These are phyloP conservation scores for Kalmanozyma brasiliensis DNA, from an alignment of 1,284 basidiomycete species.

Conservation along the genomic window DNA sequence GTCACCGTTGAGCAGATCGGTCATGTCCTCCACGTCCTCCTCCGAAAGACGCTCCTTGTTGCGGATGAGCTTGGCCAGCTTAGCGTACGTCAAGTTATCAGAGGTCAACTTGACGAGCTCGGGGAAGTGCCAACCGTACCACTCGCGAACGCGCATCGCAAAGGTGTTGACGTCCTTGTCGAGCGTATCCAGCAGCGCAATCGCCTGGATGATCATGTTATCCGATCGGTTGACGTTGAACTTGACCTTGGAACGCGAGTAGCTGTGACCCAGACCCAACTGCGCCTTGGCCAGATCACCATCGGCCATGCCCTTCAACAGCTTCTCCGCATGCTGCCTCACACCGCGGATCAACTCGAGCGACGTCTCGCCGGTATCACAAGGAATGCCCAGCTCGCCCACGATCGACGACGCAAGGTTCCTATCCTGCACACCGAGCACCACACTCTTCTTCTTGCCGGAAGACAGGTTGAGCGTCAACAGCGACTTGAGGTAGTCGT, in stretches of 20 bases:
- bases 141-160: slow-evolving; percentile 96
- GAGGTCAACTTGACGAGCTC: slow-evolving; percentile 94
- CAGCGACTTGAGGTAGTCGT: slow-evolving; percentile 85
- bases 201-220: slow-evolving; percentile 99
- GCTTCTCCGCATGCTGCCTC: slow-evolving; percentile 88
- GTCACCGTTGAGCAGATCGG: slow-evolving; percentile 87
- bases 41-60: slow-evolving; percentile 78
- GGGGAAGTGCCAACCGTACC: slow-evolving; percentile 99
- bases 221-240: slow-evolving; percentile 99
- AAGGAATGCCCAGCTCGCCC: slow-evolving; percentile 79
- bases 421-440: slow-evolving; percentile 85
- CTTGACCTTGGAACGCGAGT: slow-evolving; percentile 92
- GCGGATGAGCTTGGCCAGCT: slow-evolving; percentile 85
- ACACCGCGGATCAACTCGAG: slow-evolving; percentile 93
- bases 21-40: slow-evolving; percentile 80
- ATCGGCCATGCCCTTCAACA: slow-evolving; percentile 84
- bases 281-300: slow-evolving; percentile 87
- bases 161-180: slow-evolving; percentile 99
- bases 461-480: slow-evolving; percentile 87
- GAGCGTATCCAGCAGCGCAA: slow-evolving; percentile 96
- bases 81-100: slow-evolving; percentile 96
- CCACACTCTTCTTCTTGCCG: slow-evolving; percentile 80
- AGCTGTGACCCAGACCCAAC: slow-evolving; percentile 95
- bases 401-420: slow-evolving; percentile 84
- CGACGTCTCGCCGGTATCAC: slow-evolving; percentile 86